A percentile compares a stretch with the other conserved stretches of the same genome.
Conservation (phyloP, 2,329 filamentous ascomycete species). For the Arthroderma sp. region DNA sequence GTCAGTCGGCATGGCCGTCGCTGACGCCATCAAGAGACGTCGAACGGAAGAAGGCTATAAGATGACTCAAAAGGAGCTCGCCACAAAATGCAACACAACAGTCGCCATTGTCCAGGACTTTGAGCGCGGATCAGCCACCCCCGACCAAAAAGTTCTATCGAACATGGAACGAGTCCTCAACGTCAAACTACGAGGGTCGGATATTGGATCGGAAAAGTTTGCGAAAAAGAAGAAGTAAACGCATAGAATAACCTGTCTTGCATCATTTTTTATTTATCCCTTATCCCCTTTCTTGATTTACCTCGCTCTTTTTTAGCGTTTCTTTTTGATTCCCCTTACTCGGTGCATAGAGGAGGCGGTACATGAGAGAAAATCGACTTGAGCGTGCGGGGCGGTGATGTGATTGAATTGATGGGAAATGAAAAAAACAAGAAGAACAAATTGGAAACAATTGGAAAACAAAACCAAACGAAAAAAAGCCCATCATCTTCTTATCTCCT, state of each 20-base stretch:
- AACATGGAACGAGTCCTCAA: conserved; percentile 76
- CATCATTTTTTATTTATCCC: not conserved
- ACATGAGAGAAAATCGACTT: too few relatives aligned
- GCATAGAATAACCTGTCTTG: not conserved
- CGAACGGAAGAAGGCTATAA: conserved; percentile 76
- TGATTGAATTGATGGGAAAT: too few relatives aligned
- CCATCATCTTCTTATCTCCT: too few relatives aligned
- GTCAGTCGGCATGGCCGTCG: conserved; percentile 69
- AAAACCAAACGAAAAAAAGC: too few relatives aligned
- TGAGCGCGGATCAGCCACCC: conserved; percentile 64
- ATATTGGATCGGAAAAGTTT: conserved; percentile 76
- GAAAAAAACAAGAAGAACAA: too few relatives aligned
- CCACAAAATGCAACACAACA: conserved; percentile 81
- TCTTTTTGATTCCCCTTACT: not conserved
- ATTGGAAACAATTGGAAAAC: too few relatives aligned
- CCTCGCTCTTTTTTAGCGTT: not conserved
- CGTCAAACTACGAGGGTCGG: conserved; percentile 70
- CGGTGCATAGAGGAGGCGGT: too few relatives aligned
- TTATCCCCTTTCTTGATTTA: not conserved
- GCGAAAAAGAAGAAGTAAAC: conserved; percentile 51
- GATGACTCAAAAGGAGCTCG: conserved; percentile 85
- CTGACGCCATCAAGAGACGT: conserved; percentile 66
- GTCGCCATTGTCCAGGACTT: conserved; percentile 68
- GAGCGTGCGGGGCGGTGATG: too few relatives aligned
- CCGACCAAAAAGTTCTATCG: conserved; percentile 69